Conservation (phyloP, 495 filamentous ascomycete genomes). For the Trichoderma asperelloides region DNA sequence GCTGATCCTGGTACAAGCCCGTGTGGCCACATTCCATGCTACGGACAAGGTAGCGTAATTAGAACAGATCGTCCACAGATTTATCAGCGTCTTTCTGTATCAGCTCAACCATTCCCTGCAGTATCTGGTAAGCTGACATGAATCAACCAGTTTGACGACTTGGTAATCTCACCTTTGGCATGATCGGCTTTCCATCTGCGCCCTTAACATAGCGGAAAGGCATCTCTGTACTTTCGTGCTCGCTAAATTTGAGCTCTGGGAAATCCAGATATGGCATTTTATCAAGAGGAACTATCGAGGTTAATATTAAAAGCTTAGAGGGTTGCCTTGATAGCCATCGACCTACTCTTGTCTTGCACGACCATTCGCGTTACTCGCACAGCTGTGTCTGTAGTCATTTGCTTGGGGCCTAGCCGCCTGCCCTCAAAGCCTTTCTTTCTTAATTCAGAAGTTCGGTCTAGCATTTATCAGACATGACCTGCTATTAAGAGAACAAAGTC, state of each 20-base stretch:
- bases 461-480: slow-evolving; percentile 7
- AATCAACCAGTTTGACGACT: background rate
- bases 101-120: slow-evolving; percentile 83
- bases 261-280: slow-evolving; percentile 75
- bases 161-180: slow-evolving; percentile 65
- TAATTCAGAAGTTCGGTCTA: slow-evolving; percentile 88
- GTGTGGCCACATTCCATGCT: background rate
- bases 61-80: slow-evolving; percentile 79
- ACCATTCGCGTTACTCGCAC: slow-evolving; percentile 88
- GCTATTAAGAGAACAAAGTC: slow-evolving; percentile 15
- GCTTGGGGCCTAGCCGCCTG: slow-evolving; percentile 78
- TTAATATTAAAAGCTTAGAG: background rate
- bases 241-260: slow-evolving; percentile 80
- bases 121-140: slow-evolving; percentile 1
- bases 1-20: background rate
- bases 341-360: slow-evolving; percentile 67
- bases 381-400: slow-evolving; percentile 98
- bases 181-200: slow-evolving; percentile 65
- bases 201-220: slow-evolving; percentile 90
- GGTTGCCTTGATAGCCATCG: background rate
- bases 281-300: slow-evolving; percentile 53
- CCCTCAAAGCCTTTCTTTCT: slow-evolving; percentile 87
- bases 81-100: slow-evolving; percentile 94
- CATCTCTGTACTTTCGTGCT: slow-evolving; percentile 92
- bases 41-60: slow-evolving; percentile 12